phyloP scores from a whole-genome alignment of 2,329 filamentous ascomycete genomes.

The Calonectria pauciramosa region DNA sequence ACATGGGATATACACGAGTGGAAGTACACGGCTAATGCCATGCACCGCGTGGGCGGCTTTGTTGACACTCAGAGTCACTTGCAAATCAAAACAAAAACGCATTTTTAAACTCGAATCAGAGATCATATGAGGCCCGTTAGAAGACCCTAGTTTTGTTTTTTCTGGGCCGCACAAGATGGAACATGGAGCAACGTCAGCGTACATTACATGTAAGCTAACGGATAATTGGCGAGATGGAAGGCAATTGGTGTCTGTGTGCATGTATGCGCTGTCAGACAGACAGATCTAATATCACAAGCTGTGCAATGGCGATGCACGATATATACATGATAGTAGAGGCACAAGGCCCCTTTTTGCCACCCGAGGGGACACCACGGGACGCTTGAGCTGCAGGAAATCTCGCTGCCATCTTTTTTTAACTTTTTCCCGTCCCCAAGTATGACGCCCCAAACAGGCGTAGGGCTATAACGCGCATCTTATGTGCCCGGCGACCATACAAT shows the following conservation, averaged over 20 bases:
- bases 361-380: neutral
- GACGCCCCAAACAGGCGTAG: constrained; percentile 9
- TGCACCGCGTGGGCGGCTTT: constrained; percentile 5
- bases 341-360: constrained; percentile 34
- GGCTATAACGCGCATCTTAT: constrained; percentile 23
- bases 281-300: constrained; percentile 44
- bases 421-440: constrained; percentile 9
- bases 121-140: constrained; percentile 18
- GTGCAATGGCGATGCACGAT: constrained; percentile 45
- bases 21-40: constrained; percentile 2
- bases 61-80: constrained; percentile 10
- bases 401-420: neutral
- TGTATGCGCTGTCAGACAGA: constrained; percentile 31
- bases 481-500: constrained; percentile 25
- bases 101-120: neutral
- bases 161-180: neutral
- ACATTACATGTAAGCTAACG: neutral
- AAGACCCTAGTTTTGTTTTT: constrained; percentile 5
- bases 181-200: neutral
- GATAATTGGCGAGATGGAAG: neutral
- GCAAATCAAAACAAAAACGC: constrained; percentile 18
- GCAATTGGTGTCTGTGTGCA: constrained; percentile 4
- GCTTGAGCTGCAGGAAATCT: constrained; percentile 2
- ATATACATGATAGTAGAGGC: constrained; percentile 35
- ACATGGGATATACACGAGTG: constrained; percentile 13